A percentile compares a stretch with the other conserved stretches of the same genome.
phyloP scores from a whole-genome alignment of 352 stramenopile species.

The Phytophthora lateralis region DNA sequence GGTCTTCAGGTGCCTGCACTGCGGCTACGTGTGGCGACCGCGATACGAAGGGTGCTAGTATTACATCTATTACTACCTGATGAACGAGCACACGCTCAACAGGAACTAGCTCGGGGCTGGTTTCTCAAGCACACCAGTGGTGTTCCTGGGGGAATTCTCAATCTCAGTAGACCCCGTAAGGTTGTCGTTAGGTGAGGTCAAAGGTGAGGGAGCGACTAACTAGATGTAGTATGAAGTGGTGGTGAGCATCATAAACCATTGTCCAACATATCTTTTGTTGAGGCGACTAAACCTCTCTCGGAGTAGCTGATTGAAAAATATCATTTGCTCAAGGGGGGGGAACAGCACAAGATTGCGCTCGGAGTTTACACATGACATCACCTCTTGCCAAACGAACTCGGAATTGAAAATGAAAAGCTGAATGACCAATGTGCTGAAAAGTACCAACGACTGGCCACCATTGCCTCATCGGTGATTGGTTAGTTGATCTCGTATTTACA shows the following conservation, averaged over 20 bases:
- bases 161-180: no score
- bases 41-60: no score
- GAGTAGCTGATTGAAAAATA: constrained; percentile 90
- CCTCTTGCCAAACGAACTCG: not conserved
- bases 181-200: no score
- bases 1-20: no score
- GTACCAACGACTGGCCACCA: constrained; percentile 23
- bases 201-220: not conserved
- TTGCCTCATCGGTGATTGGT: constrained; percentile 15
- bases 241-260: constrained; percentile 80
- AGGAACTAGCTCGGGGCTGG: no score
- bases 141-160: no score
- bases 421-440: not conserved
- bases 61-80: no score
- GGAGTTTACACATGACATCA: not conserved
- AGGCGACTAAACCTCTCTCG: constrained; percentile 91
- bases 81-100: no score
- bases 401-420: constrained; percentile 12
- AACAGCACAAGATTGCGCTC: not conserved
- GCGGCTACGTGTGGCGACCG: no score
- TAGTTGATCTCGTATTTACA: constrained; percentile 11
- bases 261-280: constrained; percentile 76
- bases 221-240: not conserved
- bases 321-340: constrained; percentile 68
- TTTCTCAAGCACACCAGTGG: no score